Evolutionary conservation across 1,139 yeast genomes (phyloP), one percentile per base, ranked within the genome.

Genomic region (Suhomyces terraborum): DNA sequence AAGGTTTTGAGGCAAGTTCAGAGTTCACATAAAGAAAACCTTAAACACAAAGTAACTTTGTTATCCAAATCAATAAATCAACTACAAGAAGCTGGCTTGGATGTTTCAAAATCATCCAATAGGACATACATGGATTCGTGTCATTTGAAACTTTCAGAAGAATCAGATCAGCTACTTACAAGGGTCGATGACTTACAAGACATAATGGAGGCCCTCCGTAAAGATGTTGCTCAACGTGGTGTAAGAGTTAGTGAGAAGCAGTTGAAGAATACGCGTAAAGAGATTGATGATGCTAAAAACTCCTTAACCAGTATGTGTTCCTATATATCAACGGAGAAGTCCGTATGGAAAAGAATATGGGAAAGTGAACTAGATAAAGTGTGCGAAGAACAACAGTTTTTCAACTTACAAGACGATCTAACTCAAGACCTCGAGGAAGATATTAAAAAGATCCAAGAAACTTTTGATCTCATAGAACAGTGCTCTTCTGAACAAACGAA

Each of bases 181-280:
- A 79, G 76, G 48, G 95, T 91, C 3, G 98, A 94, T 58, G 97
- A 89, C 53, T 68, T 94, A 26, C 97, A 91, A 58, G 98, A 94
- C 62, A 62, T 87, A 6, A 87, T 94, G 63, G 98, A 94, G 56
- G 89, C 89, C 1, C 69, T 93, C 45, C 74, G 97, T 45, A 83
- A 88, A 51, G 98, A 91, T 63, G 96, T 93, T 9, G 96, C 96
- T 0, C 88, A 84, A 47, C 76, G 97, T 49, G 96, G 97, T 14
- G 94, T 89, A 0, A 77, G 91, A 34, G 91, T 95, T 10, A 71
- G 88, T 1, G 80, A 77, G 34, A 82, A 84, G 47, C 95, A 89
- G 55, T 65, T 93, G 27, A 82, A 77, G 32, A 68, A 73, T 23
- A 84, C 94, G 2, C 56, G 75, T 10, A 80, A 79, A 50, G 95